Base-by-base conservation (phyloP, 257 asterid species). In the Henckelia pumila region DNA sequence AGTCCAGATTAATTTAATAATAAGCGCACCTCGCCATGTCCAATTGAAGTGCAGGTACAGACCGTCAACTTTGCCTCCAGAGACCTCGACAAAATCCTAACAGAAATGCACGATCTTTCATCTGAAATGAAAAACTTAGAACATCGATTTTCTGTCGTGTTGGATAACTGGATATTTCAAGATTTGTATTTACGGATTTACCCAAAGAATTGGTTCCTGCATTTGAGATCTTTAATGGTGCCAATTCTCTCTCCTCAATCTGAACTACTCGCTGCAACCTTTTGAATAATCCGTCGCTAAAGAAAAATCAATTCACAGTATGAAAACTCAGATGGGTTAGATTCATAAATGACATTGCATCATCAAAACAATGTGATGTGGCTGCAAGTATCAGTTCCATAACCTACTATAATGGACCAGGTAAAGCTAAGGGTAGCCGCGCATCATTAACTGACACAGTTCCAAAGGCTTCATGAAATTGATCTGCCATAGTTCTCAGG, bases 11-110 rank as follows among this genome's bases (percentile, higher is more conserved):
- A 49, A 52, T 70, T 52, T 32, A 44, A 61, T 33, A 64, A 56
- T 64, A 73, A 35, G 55, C 75, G 56, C 64, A 91, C 96, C 96
- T 77, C 85, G 73, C 71, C 84, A 53, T 77, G 79, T 71, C 71
- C 80, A 66, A 75, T 35, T 71, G 65, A 56, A 69, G 73, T 70
- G 81, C 98, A 92, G 67, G 80, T 82, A 72, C 98, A 92, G 77
- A 89, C 92, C 33, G 73, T 83, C 79, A 89, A 81, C 86, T 89
- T 92, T 59, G 92, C 96, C 80, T 92, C 96, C 65, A 92, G 77
- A 70, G 84, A 87, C 80, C 84, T 87, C 16, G 95, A 79, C 78
- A 83, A 71, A 72, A 92, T 87, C 76, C 83, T 81, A 77, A 89
- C 89, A 66, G 77, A 79, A 70, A 92, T 76, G 76, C 74, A 62